These are phyloP conservation scores for Trichoderma polysporum DNA, from an alignment of 2,329 filamentous ascomycete genomes.

Conservation along the genomic window DNA sequence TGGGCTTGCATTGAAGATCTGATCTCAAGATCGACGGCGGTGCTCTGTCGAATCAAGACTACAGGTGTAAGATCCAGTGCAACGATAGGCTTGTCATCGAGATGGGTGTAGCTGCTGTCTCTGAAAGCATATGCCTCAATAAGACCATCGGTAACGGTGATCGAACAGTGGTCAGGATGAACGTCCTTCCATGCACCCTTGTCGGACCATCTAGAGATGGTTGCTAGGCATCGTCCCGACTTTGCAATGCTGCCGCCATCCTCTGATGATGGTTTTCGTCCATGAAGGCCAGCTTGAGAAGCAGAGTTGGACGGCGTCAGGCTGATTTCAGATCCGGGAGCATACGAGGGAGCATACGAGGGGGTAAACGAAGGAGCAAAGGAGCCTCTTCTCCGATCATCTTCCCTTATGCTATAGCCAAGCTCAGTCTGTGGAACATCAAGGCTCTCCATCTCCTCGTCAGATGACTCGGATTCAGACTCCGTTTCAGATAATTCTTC, in stretches of 20 bases:
- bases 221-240: conserved; percentile 46
- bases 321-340: conserved; percentile 56
- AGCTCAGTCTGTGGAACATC: conserved; percentile 60
- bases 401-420: conserved; percentile 54
- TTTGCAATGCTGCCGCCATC: conserved; percentile 42
- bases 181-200: conserved; percentile 62
- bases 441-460: conserved; percentile 59
- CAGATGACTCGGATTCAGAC: conserved; percentile 40
- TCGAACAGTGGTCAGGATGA: conserved; percentile 50
- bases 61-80: conserved; percentile 87
- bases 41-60: conserved; percentile 86
- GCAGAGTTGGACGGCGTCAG: conserved; percentile 78
- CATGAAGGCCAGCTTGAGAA: conserved; percentile 66
- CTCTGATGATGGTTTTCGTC: conserved; percentile 40
- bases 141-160: conserved; percentile 57
- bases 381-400: conserved; percentile 24
- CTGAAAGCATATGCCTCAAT: conserved; percentile 56
- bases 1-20: conserved; percentile 76
- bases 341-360: conserved; percentile 42
- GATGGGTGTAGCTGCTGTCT: conserved; percentile 25
- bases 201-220: conserved; percentile 63
- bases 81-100: conserved; percentile 49
- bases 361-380: conserved; percentile 30
- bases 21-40: conserved; percentile 89
- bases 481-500: background rate